Evolutionary conservation across 2,329 filamentous ascomycete genomes (phyloP), one percentile per base, ranked within the genome.

Genomic region (Nemania sp.): DNA sequence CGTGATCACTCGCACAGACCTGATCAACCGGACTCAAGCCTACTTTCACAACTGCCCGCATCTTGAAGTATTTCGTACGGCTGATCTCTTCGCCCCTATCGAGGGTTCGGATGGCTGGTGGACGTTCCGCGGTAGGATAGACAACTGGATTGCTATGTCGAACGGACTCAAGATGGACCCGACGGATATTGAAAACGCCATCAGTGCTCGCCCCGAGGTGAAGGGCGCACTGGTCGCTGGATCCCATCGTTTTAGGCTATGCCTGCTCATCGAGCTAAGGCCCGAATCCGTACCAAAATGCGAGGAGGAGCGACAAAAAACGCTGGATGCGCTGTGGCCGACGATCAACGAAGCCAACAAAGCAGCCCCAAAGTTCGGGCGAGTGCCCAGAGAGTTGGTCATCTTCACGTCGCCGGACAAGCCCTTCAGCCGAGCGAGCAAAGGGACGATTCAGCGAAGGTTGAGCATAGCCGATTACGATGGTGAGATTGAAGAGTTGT

Each of bases 141-240:
- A 72, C 37, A 71, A 71, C 54, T 71, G 69, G 66, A 75, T 76
- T 1, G 76, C 76, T 18, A 80, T 78, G 65, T 75, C 78, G 42
- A 79, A 76, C 39, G 75, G 75, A 1, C 75, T 77, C 4, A 78
- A 73, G 54, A 75, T 75, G 57, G 77, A 78, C 5, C 76, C 77
- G 3, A 77, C 71, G 1, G 78, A 68, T n/a, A 79, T 75, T 54
- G 78, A 75, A 72, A 75, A 78, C 17, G 71, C 68, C 0, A 77
- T 77, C 10, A 74, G 75, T 0, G 55, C 66, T 9, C 65, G 67
- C 20, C 64, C 64, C 0, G 63, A 66, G 7, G 68, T 71, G 12
- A 63, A 43, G 13, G 68, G 69, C 20, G 68, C 62, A 5, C 59
- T 71, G n/a, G 61, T 69, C 1, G 67, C 69, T 6, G 69, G 69